Evolutionary conservation across 805 yeast genomes (phyloP), one percentile per base, ranked within the genome.

Genomic region (Priceomyces melissophilus): DNA sequence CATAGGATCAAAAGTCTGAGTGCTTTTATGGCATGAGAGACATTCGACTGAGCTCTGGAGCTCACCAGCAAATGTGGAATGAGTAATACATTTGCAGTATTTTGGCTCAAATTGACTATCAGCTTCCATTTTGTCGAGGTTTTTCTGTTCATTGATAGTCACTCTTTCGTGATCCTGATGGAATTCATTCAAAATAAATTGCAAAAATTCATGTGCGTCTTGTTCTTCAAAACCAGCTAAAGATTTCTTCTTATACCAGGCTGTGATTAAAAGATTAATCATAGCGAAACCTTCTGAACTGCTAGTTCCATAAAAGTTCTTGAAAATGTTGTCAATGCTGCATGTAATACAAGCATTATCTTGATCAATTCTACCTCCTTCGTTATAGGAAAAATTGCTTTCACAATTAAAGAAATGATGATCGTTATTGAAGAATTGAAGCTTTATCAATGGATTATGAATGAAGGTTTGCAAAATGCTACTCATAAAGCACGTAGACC

Each of bases 121-220:
- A 10, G 27, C 25, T 10, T 40, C 39, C 27, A 9, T 20, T 5
- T 16, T 16, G 13, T 11, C n/a, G 13, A 39, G 38, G 13, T 25
- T 25, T 6, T 28, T 30, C 6, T 30, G 29, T n/a, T 31, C 10
- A 10, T 26, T 41, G 10, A 30, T 30, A 10, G 30, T 26, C 1
- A 64, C 52, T 42, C 60, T 45, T 40, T 49, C 49, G 40, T 49
- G 39, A 37, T 60, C 66, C 35, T 39, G 44, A 61, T 93, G 99
- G 42, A 93, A 63, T 61, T 89, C 95, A 61, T 91, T 86, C 30
- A 91, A 71, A 23, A 91, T 56, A 58, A 91, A 90, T 58, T 93
- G 97, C 84, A 95, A 84, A 62, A 91, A 93, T 62, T 93, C 99
- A 63, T 93, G 99, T 0, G 99, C 98, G 60, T 93, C 99, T 63